Base-by-base conservation (phyloP, 768 basidiomycete genomes). In the Leccinum aurantiacum region DNA sequence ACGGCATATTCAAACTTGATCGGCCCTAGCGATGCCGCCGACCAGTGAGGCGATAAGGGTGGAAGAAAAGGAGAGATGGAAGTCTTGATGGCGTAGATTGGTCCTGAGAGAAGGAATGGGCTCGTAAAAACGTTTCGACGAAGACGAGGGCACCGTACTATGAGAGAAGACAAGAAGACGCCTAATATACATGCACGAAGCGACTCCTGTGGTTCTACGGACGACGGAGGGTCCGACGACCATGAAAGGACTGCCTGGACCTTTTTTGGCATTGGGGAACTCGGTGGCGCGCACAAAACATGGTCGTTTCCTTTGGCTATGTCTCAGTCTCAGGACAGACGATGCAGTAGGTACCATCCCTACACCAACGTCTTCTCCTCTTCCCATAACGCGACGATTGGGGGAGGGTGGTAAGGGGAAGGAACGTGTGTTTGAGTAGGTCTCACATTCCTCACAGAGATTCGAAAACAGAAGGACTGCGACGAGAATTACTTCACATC, bases 1-100 rank as follows among this genome's bases (percentile, higher is more conserved):
- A 76, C 83, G 0, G 78, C 83, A 0, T 65, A 89, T 52, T 81
- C 85, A 63, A 91, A 92, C 63, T 69, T 90, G 17, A 79, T 89
- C 10, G 86, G 87, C 3, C 78, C 80, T 48, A 69, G 69, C 5
- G 82, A 80, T 1, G 78, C 78, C 0, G 86, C 82, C 2, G 74
- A 76, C 15, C 76, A 77, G 37, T 89, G 88, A 87, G 82, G 80
- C 0, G 83, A 84, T 29, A 77, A 73, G 37, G 79, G 78, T 2
- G 80, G 76, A 54, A 63, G 80, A 55, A 65, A 73, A 38, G 72
- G 70, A 57, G 85, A 80, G 64, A 63, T 85, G 19, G 72, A 76
- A 4, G 69, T 78, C 3, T 71, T 88, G 61, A 76, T 74, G 48
- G 69, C 70, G 17, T 83, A 79, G 67, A 66, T 89, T 3, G 74